phyloP scores from a whole-genome alignment of 108 stramenopile genomes.

The Nitzschia sp. region DNA sequence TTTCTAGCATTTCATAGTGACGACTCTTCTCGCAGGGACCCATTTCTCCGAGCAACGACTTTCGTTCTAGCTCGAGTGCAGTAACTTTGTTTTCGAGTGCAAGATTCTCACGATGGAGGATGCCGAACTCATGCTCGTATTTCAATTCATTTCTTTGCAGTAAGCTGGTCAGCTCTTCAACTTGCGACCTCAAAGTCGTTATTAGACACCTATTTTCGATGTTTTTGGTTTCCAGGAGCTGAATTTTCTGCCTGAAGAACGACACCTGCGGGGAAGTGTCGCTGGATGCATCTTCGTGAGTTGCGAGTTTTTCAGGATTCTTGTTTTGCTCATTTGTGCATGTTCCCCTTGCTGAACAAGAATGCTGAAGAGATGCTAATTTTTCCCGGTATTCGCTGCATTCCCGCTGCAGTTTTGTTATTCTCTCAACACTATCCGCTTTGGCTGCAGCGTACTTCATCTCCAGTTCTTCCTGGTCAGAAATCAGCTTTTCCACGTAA shows the following conservation, averaged over 20 bases:
- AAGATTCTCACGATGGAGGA: constrained; percentile 6
- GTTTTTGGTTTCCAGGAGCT: constrained; percentile 30
- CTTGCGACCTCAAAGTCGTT: constrained; percentile 2
- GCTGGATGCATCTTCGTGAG: background rate
- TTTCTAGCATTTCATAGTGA: constrained; percentile 23
- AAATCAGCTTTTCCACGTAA: background rate
- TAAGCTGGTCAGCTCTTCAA: background rate
- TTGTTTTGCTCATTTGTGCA: background rate
- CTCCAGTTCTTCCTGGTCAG: constrained; percentile 27
- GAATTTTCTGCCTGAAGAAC: constrained; percentile 23
- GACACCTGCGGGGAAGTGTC: constrained; percentile 1
- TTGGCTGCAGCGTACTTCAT: constrained; percentile 1
- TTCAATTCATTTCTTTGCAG: constrained; percentile 1
- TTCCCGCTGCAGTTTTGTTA: constrained; percentile 8
- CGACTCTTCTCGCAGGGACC: constrained; percentile 13
- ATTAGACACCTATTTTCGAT: background rate
- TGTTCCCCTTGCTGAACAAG: background rate
- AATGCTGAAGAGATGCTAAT: background rate
- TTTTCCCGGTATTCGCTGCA: background rate
- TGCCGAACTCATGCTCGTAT: background rate
- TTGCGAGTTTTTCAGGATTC: background rate
- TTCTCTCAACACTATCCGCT: constrained; percentile 1
- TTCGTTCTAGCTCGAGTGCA: constrained; percentile 26
- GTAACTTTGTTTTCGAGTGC: constrained; percentile 13
- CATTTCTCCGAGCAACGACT: constrained; percentile 17